Conservation (phyloP, 164 flowering plant species). For the Tinospora cordifolia region DNA sequence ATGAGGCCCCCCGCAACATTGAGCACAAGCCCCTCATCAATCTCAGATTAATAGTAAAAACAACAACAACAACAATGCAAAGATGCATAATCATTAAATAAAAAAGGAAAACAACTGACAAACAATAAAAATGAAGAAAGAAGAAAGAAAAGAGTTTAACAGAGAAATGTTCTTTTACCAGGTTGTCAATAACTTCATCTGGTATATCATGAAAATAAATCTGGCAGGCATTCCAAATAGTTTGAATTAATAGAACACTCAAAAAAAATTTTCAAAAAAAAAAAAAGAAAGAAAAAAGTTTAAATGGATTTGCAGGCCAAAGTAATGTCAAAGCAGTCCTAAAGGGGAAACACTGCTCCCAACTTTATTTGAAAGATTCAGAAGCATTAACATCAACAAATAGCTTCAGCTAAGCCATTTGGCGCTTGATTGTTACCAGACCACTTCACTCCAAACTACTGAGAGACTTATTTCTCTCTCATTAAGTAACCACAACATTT, state of each 20-base stretch:
- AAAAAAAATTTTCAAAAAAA: too few relatives aligned
- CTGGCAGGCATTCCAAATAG: conserved; percentile 34
- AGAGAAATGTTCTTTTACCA: conserved; percentile 35
- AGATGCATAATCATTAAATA: background rate
- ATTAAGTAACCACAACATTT: too few relatives aligned
- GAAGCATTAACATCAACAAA: background rate
- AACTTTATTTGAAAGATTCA: background rate
- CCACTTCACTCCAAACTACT: too few relatives aligned
- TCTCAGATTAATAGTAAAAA: conserved; percentile 32
- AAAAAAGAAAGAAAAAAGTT: too few relatives aligned
- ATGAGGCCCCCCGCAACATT: conserved; percentile 86
- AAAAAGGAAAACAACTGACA: background rate
- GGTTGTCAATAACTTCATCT: conserved; percentile 64
- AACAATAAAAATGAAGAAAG: background rate
- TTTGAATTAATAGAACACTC: background rate
- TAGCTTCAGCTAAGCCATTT: too few relatives aligned
- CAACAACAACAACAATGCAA: background rate
- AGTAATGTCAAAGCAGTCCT: background rate
- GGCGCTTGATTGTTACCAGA: too few relatives aligned
- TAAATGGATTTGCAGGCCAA: too few relatives aligned
- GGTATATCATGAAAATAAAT: conserved; percentile 79
- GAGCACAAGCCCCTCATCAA: conserved; percentile 59
- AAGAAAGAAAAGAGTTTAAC: background rate
- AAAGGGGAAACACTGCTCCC: background rate
- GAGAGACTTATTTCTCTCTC: too few relatives aligned